phyloP scores from a whole-genome alignment of 139 green algal species.

The Chlamydomonas asymmetrica region DNA sequence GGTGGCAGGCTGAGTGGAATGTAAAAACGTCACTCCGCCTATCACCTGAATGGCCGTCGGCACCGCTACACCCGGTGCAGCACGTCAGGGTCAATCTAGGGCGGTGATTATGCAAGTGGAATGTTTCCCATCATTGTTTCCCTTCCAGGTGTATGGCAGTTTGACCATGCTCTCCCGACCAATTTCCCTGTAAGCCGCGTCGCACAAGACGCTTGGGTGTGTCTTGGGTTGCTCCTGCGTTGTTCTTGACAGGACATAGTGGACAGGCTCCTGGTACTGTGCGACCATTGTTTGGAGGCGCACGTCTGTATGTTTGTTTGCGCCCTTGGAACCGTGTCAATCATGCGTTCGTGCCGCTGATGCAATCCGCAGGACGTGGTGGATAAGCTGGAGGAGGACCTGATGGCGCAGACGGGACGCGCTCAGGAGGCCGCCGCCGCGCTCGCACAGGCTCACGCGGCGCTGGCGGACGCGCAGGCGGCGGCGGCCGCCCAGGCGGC shows the following conservation, averaged over 20 bases:
- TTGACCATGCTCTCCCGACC: background rate
- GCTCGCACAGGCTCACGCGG: background rate
- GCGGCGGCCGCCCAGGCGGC: too few relatives aligned
- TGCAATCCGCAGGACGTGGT: constrained; percentile 28
- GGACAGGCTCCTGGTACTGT: background rate
- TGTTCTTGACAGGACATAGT: background rate
- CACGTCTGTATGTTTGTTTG: background rate
- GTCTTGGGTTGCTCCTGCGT: background rate
- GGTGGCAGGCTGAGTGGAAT: too few relatives aligned
- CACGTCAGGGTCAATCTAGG: too few relatives aligned
- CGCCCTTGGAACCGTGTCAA: background rate
- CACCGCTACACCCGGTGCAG: too few relatives aligned
- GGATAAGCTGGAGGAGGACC: constrained; percentile 33
- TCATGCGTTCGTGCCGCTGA: background rate
- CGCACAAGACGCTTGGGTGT: background rate
- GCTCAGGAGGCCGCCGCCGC: background rate
- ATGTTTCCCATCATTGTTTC: too few relatives aligned
- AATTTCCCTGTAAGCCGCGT: background rate
- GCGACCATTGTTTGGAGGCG: background rate
- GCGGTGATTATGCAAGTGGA: too few relatives aligned
- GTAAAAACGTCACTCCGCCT: too few relatives aligned
- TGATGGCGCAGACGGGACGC: constrained; percentile 12
- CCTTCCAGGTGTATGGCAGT: too few relatives aligned
- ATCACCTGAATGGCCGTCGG: too few relatives aligned
- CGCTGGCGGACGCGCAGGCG: background rate